A percentile compares a stretch with the other conserved stretches of the same genome.
These are phyloP conservation scores for Suillus weaverae DNA, from an alignment of 768 basidiomycete genomes.

Conservation along the genomic window DNA sequence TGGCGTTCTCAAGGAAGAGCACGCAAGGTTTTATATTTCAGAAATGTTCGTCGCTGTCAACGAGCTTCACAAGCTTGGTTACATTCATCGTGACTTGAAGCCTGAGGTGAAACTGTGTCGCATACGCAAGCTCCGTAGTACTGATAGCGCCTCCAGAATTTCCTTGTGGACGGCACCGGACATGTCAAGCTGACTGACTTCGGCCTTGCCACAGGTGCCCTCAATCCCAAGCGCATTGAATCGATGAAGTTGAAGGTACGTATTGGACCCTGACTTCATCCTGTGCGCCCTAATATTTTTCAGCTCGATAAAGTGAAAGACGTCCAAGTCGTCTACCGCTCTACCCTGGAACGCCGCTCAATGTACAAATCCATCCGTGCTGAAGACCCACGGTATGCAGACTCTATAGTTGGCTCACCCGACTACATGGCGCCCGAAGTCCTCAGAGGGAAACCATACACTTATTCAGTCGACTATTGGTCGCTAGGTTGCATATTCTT, in stretches of 20 bases:
- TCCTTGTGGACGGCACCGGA: slow-evolving; percentile 91
- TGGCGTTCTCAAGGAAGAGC: slow-evolving; percentile 95
- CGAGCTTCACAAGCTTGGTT: slow-evolving; percentile 95
- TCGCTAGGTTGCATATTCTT: slow-evolving; percentile 97
- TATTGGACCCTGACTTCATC: not conserved
- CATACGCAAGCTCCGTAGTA: not conserved
- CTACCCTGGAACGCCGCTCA: slow-evolving; percentile 91
- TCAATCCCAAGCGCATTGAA: slow-evolving; percentile 93
- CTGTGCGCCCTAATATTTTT: slow-evolving; percentile 11
- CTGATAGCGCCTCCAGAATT: slow-evolving; percentile 60
- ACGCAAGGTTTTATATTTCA: slow-evolving; percentile 93
- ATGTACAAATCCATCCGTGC: slow-evolving; percentile 91
- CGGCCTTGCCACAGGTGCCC: slow-evolving; percentile 92
- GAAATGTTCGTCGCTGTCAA: slow-evolving; percentile 97
- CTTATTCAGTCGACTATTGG: slow-evolving; percentile 97
- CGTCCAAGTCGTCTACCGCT: slow-evolving; percentile 83
- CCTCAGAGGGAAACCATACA: slow-evolving; percentile 90
- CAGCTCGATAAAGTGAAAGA: slow-evolving; percentile 97
- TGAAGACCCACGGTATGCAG: slow-evolving; percentile 90
- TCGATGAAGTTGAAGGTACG: slow-evolving; percentile 88
- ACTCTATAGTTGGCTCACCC: slow-evolving; percentile 96
- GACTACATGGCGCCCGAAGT: slow-evolving; percentile 99
- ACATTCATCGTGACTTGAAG: slow-evolving; percentile 97
- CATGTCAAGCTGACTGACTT: slow-evolving; percentile 99
- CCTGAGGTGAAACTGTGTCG: slow-evolving; percentile 70